Evolutionary conservation across 768 basidiomycete genomes (phyloP).

Genomic region (Termitomyces titanicus): DNA sequence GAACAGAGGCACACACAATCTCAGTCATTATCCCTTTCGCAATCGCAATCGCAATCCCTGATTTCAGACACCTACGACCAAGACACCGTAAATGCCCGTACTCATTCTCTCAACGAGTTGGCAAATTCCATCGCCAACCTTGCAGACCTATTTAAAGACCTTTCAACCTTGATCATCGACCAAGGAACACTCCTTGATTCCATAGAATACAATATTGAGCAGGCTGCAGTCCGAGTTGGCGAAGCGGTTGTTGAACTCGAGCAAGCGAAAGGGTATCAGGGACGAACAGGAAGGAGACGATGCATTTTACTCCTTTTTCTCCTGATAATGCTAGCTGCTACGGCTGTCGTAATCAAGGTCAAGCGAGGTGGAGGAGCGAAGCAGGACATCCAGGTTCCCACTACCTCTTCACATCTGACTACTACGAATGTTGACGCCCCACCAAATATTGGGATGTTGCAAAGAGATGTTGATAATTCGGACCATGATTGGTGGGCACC

Average conservation of each 20-base stretch:
- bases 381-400: constrained; percentile 23
- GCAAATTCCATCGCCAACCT: constrained; percentile 88
- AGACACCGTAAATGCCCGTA: constrained; percentile 39
- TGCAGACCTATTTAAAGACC: constrained; percentile 95
- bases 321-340: constrained; percentile 81
- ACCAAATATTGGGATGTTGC: not conserved
- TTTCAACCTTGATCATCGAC: constrained; percentile 91
- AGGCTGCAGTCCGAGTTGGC: constrained; percentile 75
- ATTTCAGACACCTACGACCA: constrained; percentile 36
- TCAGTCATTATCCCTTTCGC: constrained; percentile 32
- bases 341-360: constrained; percentile 93
- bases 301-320: constrained; percentile 91
- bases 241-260: constrained; percentile 85
- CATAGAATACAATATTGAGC: constrained; percentile 96
- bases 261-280: constrained; percentile 85
- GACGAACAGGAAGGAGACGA: constrained; percentile 87
- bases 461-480: not conserved
- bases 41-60: constrained; percentile 33
- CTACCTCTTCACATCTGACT: constrained; percentile 13
- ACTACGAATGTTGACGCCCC: not conserved
- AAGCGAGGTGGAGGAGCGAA: constrained; percentile 42
- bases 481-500: constrained; percentile 2
- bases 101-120: constrained; percentile 81
- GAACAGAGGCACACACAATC: constrained; percentile 27
- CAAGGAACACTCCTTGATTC: constrained; percentile 97